Conservation (phyloP, 805 yeast species). For the Candida ascalaphidarum region DNA sequence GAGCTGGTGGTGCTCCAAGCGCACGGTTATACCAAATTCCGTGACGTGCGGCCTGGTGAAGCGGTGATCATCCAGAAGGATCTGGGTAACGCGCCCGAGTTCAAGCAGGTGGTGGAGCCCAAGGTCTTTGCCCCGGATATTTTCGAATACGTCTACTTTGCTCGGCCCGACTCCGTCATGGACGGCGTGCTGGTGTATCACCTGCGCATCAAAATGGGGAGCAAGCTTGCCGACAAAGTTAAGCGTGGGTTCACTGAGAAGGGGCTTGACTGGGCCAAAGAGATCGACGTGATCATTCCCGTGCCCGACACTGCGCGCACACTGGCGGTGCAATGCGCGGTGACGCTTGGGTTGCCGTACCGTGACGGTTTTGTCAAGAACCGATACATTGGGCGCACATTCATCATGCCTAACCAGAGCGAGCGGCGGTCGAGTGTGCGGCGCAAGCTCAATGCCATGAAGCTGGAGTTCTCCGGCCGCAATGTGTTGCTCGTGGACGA, state of each 20-base stretch:
- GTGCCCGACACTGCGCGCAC: constrained; percentile 99
- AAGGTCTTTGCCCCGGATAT: constrained; percentile 86
- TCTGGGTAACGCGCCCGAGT: constrained; percentile 53
- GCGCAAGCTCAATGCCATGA: constrained; percentile 94
- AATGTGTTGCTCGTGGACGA: constrained; percentile 91
- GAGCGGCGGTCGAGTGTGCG: constrained; percentile 92
- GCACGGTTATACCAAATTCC: constrained; percentile 70
- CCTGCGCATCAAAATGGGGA: constrained; percentile 91
- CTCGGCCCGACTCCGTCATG: constrained; percentile 91
- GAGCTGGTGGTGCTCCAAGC: constrained; percentile 94
- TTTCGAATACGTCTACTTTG: constrained; percentile 96
- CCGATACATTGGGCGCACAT: constrained; percentile 94
- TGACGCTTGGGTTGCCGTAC: constrained; percentile 69
- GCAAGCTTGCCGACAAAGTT: constrained; percentile 72
- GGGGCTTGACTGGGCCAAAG: constrained; percentile 31
- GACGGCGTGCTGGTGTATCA: constrained; percentile 97
- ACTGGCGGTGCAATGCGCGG: constrained; percentile 88
- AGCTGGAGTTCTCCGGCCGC: constrained; percentile 76
- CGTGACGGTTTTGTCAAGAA: constrained; percentile 97
- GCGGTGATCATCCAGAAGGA: constrained; percentile 88
- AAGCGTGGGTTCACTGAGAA: constrained; percentile 24
- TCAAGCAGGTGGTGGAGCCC: constrained; percentile 76
- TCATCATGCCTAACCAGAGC: constrained; percentile 96
- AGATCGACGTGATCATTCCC: constrained; percentile 91
- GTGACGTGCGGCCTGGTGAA: constrained; percentile 91